Conservation (phyloP, 805 yeast genomes). For the Ogataea trehalophila region DNA sequence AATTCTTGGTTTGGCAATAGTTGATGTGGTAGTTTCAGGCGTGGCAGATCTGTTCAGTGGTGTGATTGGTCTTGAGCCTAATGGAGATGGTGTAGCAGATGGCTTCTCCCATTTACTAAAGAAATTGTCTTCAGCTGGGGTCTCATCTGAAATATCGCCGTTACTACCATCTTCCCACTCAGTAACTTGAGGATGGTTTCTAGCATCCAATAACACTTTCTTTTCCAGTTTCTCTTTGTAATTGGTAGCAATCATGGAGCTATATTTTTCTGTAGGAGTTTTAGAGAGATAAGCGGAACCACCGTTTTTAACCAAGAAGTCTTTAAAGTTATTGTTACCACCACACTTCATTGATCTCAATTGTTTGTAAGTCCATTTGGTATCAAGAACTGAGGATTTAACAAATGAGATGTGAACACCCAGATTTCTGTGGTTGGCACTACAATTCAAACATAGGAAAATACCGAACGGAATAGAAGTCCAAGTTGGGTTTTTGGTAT, state of each 20-base stretch:
- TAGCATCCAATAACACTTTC: conserved; percentile 61
- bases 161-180: conserved; percentile 50
- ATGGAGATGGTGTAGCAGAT: conserved; percentile 44
- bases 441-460: conserved; percentile 87
- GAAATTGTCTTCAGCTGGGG: conserved; percentile 70
- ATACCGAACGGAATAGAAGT: conserved; percentile 96
- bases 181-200: conserved; percentile 65
- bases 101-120: conserved; percentile 91
- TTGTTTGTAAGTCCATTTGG: conserved; percentile 86
- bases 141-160: conserved; percentile 51
- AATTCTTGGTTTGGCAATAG: conserved; percentile 29
- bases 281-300: conserved; percentile 67
- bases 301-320: conserved; percentile 77
- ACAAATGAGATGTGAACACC: conserved; percentile 97
- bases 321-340: conserved; percentile 84
- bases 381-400: conserved; percentile 81
- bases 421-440: conserved; percentile 90
- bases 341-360: conserved; percentile 90
- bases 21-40: conserved; percentile 20
- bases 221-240: conserved; percentile 78
- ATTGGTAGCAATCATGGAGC: conserved; percentile 70
- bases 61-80: conserved; percentile 40
- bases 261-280: conserved; percentile 75
- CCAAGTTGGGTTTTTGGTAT: conserved; percentile 95
- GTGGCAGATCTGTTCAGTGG: conserved; percentile 28